phyloP scores from a whole-genome alignment of 495 filamentous ascomycete genomes.

The Chaetomium tenue region DNA sequence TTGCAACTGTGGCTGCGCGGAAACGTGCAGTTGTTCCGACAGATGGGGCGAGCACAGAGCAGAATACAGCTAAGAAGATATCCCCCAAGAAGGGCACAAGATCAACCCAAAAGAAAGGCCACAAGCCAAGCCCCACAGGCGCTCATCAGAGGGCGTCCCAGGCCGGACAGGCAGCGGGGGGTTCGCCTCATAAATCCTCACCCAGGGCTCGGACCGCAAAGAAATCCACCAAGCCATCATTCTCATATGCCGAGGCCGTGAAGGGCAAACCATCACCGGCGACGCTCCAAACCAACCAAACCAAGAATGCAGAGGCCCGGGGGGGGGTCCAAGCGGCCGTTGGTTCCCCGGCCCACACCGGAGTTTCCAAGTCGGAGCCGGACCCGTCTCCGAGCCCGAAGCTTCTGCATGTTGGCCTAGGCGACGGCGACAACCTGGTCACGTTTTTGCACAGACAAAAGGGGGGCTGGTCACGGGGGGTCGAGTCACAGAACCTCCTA shows the following conservation, averaged over 20 bases:
- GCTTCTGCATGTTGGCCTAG: background rate
- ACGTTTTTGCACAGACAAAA: background rate
- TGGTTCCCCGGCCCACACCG: background rate
- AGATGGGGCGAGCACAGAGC: background rate
- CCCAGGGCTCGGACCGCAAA: background rate
- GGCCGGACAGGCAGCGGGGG: background rate
- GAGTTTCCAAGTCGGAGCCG: no score
- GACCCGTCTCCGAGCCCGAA: background rate
- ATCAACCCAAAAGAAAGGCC: background rate
- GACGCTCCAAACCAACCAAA: background rate
- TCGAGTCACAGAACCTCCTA: background rate
- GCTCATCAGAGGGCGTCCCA: background rate
- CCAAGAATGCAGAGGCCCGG: background rate
- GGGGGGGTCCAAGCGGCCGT: no score
- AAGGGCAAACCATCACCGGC: slow-evolving; percentile 3
- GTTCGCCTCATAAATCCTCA: background rate
- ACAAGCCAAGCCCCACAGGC: background rate
- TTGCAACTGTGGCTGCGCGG: background rate
- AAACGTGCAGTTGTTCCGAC: background rate
- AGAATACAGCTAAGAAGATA: background rate
- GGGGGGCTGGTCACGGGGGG: background rate
- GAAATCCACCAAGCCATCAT: background rate
- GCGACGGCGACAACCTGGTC: background rate
- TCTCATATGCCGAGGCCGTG: slow-evolving; percentile 23
- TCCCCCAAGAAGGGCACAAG: background rate